Percentiles rank a stretch among this genome's conserved stretches.
Conservation (phyloP, 2,329 filamentous ascomycete species). For the Penicillium sp. region DNA sequence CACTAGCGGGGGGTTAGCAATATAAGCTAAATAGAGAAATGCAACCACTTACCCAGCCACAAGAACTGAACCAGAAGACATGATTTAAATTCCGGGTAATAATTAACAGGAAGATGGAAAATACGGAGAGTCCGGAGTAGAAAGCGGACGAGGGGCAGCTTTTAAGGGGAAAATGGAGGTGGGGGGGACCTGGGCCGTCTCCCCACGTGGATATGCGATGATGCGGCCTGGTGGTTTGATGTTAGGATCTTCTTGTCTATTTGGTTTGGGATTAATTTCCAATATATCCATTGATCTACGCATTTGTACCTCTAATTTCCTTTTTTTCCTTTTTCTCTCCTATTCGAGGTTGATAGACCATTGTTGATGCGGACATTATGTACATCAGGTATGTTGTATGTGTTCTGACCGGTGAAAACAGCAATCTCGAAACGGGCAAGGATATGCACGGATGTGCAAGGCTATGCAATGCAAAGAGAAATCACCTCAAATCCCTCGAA, state of each 20-base stretch:
- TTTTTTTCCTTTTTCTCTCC: background rate
- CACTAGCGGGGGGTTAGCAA: slow-evolving; percentile 50
- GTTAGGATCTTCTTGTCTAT: background rate
- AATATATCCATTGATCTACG: background rate
- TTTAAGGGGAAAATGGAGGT: slow-evolving; percentile 16
- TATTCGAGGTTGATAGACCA: background rate
- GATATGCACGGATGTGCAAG: background rate
- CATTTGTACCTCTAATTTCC: background rate
- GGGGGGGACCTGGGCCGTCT: slow-evolving; percentile 1
- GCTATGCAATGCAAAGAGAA: background rate
- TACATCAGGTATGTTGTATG: background rate
- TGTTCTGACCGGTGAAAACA: background rate
- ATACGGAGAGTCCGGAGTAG: background rate
- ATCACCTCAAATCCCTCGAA: background rate
- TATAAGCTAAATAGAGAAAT: slow-evolving; percentile 10
- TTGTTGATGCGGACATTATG: background rate
- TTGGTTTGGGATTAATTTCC: background rate
- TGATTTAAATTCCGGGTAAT: slow-evolving; percentile 38
- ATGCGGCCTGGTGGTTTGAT: slow-evolving; percentile 9
- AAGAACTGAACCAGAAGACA: slow-evolving; percentile 83
- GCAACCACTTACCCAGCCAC: slow-evolving; percentile 73
- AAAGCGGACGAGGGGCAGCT: slow-evolving; percentile 13
- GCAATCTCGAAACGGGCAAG: background rate
- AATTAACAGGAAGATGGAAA: slow-evolving; percentile 4
- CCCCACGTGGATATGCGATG: slow-evolving; percentile 4